Conservation (phyloP, 2,329 filamentous ascomycete genomes). For the Curvularia lunata region DNA sequence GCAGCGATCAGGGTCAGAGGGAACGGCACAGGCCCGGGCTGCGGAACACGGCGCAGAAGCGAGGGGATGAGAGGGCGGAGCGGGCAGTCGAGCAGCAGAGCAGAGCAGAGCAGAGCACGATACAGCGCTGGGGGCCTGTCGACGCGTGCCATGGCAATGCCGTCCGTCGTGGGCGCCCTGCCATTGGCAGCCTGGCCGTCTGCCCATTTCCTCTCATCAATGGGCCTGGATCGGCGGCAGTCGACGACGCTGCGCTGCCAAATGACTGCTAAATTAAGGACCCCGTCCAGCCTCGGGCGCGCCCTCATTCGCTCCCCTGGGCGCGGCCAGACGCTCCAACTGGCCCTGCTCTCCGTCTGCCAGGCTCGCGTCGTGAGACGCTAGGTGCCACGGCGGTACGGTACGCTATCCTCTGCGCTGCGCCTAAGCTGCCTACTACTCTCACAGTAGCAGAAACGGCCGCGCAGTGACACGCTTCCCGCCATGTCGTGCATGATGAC, state of each 20-base stretch:
- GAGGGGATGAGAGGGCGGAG: too few relatives aligned
- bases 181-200: constrained; percentile 9
- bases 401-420: not conserved
- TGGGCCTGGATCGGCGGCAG: constrained; percentile 6
- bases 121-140: too few relatives aligned
- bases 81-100: too few relatives aligned
- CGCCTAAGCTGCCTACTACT: too few relatives aligned
- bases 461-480: not conserved
- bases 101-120: not conserved
- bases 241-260: not conserved
- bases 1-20: constrained; percentile 15
- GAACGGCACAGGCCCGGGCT: constrained; percentile 12
- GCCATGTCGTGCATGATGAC: constrained; percentile 17
- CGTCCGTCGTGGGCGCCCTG: constrained; percentile 7
- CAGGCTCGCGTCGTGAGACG: constrained; percentile 2
- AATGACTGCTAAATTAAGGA: constrained; percentile 14
- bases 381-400: not conserved
- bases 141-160: not conserved
- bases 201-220: constrained; percentile 2
- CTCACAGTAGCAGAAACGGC: not conserved
- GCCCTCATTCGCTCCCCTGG: not conserved
- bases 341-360: too few relatives aligned
- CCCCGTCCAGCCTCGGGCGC: not conserved
- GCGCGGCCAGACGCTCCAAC: not conserved
- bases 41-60: too few relatives aligned